Conservation (phyloP, 495 filamentous ascomycete genomes). For the Neurospora tetraspora region DNA sequence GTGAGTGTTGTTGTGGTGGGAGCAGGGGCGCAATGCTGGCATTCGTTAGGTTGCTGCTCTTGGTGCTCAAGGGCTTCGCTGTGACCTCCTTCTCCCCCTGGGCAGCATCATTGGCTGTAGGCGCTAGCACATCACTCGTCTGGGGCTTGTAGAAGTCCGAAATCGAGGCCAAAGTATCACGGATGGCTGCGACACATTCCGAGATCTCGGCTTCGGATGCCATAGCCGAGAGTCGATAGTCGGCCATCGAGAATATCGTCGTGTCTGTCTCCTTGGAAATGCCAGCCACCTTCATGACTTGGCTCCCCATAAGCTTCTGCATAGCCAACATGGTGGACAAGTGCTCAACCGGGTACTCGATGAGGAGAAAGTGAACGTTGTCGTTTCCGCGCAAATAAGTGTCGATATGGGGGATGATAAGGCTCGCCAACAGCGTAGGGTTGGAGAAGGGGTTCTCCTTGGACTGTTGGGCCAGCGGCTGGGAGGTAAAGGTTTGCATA, state of each 20-base stretch:
- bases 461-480: conserved; percentile 31
- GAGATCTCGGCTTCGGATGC: conserved; percentile 32
- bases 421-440: conserved; percentile 29
- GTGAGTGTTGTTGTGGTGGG: background rate
- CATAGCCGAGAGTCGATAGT: conserved; percentile 31
- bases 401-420: conserved; percentile 38
- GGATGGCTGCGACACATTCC: conserved; percentile 27
- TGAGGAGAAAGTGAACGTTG: conserved; percentile 31
- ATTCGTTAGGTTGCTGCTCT: background rate
- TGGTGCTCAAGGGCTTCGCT: background rate
- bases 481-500: conserved; percentile 38
- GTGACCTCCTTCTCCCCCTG: background rate
- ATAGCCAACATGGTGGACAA: conserved; percentile 33
- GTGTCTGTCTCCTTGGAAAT: conserved; percentile 26
- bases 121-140: background rate
- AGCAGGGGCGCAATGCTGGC: background rate
- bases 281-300: conserved; percentile 33
- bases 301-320: conserved; percentile 31
- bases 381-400: conserved; percentile 29
- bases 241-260: conserved; percentile 25
- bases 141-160: conserved; percentile 29
- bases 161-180: conserved; percentile 27
- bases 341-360: conserved; percentile 39
- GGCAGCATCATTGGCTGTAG: background rate
- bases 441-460: conserved; percentile 38